phyloP scores from a whole-genome alignment of 1,284 basidiomycete genomes.

The Ustilago cynodontis region DNA sequence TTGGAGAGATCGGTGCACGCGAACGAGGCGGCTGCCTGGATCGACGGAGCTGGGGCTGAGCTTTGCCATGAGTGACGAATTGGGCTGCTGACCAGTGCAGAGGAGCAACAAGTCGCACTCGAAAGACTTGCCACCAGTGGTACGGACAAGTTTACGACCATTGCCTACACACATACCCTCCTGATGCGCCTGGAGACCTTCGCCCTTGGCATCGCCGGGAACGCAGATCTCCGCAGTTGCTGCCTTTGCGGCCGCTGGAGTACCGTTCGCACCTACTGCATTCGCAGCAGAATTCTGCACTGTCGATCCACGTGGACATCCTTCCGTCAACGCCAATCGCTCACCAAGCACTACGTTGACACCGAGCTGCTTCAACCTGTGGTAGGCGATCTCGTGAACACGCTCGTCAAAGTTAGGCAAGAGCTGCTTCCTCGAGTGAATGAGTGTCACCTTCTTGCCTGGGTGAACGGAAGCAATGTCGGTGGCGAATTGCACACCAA shows the following conservation, averaged over 20 bases:
- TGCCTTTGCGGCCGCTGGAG: constrained; percentile 10
- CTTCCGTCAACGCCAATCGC: constrained; percentile 64
- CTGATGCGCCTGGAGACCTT: constrained; percentile 48
- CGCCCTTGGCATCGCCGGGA: constrained; percentile 52
- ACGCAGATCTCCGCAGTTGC: constrained; percentile 35
- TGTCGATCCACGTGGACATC: constrained; percentile 63
- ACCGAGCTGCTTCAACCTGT: constrained; percentile 59
- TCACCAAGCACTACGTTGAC: constrained; percentile 68
- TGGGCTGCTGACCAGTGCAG: constrained; percentile 69
- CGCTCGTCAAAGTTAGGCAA: constrained; percentile 67
- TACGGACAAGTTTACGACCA: constrained; percentile 61
- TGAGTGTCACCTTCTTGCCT: constrained; percentile 63
- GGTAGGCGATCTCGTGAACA: constrained; percentile 62
- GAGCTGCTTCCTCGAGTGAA: constrained; percentile 65
- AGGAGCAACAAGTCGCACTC: constrained; percentile 66
- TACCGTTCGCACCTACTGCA: constrained; percentile 13
- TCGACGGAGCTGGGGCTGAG: constrained; percentile 64
- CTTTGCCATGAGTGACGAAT: constrained; percentile 63
- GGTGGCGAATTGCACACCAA: constrained; percentile 66
- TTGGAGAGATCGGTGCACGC: constrained; percentile 62
- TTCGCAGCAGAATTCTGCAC: constrained; percentile 37
- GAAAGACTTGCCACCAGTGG: constrained; percentile 64
- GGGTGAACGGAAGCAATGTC: constrained; percentile 64
- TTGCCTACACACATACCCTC: constrained; percentile 56
- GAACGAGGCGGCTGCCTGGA: constrained; percentile 55